Percentiles rank a stretch among this genome's conserved stretches.
phyloP scores from a whole-genome alignment of 2,329 filamentous ascomycete species.

The Gnomoniopsis sp. region DNA sequence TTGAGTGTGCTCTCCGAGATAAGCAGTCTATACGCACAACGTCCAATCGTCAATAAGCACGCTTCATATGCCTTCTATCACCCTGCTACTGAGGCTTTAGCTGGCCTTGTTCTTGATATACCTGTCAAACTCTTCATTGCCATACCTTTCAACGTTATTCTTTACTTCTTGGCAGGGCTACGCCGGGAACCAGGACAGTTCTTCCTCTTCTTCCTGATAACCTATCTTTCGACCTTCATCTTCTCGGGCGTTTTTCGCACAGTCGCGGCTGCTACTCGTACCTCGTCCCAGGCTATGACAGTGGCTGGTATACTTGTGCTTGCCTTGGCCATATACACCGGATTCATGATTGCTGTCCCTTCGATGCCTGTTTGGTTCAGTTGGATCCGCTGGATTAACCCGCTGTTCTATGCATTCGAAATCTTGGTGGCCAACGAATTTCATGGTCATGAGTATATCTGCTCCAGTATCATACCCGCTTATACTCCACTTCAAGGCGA shows the following conservation, averaged over 20 bases:
- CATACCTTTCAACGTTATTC: slow-evolving; percentile 49
- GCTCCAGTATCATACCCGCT: slow-evolving; percentile 41
- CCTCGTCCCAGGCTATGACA: slow-evolving; percentile 56
- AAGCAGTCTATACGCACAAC: slow-evolving; percentile 39
- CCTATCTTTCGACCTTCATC: slow-evolving; percentile 63
- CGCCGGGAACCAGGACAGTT: slow-evolving; percentile 61
- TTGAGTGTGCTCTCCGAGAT: slow-evolving; percentile 44
- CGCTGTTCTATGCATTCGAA: slow-evolving; percentile 51
- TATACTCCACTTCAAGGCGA: slow-evolving; percentile 40
- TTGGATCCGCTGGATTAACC: slow-evolving; percentile 76
- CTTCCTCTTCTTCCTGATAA: slow-evolving; percentile 73
- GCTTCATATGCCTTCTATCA: slow-evolving; percentile 49
- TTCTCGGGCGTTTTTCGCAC: slow-evolving; percentile 77
- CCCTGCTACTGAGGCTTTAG: slow-evolving; percentile 49
- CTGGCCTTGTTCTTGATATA: slow-evolving; percentile 52
- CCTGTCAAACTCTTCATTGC: slow-evolving; percentile 54
- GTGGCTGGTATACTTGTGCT: slow-evolving; percentile 53
- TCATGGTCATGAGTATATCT: not conserved
- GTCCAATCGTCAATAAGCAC: slow-evolving; percentile 48
- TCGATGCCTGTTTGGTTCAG: slow-evolving; percentile 70
- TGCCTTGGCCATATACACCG: slow-evolving; percentile 58
- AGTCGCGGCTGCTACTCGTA: slow-evolving; percentile 67
- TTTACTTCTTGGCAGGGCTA: slow-evolving; percentile 56
- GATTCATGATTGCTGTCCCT: slow-evolving; percentile 47
- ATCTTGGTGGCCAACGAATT: slow-evolving; percentile 35